phyloP scores from a whole-genome alignment of 192 early-diverging fungal genomes.

The Chytriomyces hyalinus region DNA sequence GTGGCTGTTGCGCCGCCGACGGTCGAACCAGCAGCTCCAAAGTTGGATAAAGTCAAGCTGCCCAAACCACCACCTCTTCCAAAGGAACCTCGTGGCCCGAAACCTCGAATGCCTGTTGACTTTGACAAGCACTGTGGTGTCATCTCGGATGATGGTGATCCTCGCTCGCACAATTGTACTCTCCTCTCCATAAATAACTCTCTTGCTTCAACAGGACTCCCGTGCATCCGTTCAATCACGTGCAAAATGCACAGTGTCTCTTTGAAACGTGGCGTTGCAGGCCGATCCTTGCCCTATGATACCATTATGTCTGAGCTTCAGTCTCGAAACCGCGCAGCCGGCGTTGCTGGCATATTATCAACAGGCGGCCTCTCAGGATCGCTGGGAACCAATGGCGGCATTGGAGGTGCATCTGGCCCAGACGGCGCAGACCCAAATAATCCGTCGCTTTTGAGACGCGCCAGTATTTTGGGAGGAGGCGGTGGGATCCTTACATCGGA shows the following conservation, averaged over 20 bases:
- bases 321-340: slow-evolving; percentile 57
- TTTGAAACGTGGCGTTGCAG: slow-evolving; percentile 80
- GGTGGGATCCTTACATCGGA: neutral
- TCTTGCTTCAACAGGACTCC: slow-evolving; percentile 54
- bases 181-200: neutral
- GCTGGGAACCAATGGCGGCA: neutral
- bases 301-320: slow-evolving; percentile 75
- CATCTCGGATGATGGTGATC: neutral
- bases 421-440: neutral
- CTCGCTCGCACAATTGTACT: neutral
- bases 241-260: slow-evolving; percentile 96
- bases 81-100: neutral
- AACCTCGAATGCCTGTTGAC: slow-evolving; percentile 66
- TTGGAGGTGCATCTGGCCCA: neutral
- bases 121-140: slow-evolving; percentile 94
- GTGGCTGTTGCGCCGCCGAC: slow-evolving; percentile 53
- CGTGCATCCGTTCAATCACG: slow-evolving; percentile 87
- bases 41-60: slow-evolving; percentile 61
- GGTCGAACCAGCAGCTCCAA: slow-evolving; percentile 53
- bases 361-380: no score
- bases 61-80: neutral
- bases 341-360: neutral
- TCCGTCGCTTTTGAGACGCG: neutral
- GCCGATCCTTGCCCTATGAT: slow-evolving; percentile 85
- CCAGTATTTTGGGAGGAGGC: neutral